Evolutionary conservation across 225 moss, liverwort and hornwort genomes (phyloP).

Genomic region (Ulota crispa): DNA sequence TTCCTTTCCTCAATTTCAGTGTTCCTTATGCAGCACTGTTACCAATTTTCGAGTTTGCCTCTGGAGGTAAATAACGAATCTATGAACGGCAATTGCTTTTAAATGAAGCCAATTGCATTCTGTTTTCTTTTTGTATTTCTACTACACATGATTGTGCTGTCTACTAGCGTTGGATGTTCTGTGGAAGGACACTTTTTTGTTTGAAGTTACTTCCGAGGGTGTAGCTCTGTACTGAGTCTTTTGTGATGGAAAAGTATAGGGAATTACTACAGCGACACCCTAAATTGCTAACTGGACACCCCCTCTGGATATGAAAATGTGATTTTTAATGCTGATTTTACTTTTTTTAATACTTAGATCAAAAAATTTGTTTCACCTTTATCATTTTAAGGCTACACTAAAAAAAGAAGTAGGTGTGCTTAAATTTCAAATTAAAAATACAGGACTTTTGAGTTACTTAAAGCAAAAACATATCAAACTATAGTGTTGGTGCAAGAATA

Average conservation of each 20-base stretch:
- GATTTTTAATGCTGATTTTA: no score
- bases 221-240: not conserved
- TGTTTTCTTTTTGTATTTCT: not conserved
- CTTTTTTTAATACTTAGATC: no score
- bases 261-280: no score
- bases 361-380: no score
- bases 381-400: no score
- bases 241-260: not conserved
- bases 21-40: slow-evolving; percentile 75
- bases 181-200: not conserved
- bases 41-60: slow-evolving; percentile 77
- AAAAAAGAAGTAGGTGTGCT: no score
- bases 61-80: slow-evolving; percentile 40
- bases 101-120: not conserved
- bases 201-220: not conserved
- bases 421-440: no score
- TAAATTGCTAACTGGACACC: no score
- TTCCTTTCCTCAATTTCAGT: slow-evolving; percentile 95
- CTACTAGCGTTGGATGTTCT: slow-evolving; percentile 1
- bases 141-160: not conserved
- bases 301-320: no score
- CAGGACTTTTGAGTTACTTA: no score
- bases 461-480: no score
- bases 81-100: not conserved
- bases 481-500: no score